Conservation (phyloP, 2,329 filamentous ascomycete genomes). For the Akanthomyces dipterigenus region DNA sequence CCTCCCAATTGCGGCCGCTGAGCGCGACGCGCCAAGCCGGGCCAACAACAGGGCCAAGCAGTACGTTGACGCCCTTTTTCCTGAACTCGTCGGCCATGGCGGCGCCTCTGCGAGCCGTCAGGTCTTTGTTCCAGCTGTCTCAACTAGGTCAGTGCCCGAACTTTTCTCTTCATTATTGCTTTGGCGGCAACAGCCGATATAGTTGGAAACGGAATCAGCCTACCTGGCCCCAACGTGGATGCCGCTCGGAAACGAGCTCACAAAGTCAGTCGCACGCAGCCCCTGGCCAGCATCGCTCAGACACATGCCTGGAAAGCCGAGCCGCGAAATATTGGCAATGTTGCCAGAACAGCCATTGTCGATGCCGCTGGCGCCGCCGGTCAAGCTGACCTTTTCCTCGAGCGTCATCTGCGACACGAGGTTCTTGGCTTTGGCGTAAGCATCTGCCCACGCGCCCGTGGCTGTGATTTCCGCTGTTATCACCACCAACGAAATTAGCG, state of each 20-base stretch:
- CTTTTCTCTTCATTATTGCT: too few relatives aligned
- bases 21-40: constrained; percentile 54
- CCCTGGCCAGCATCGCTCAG: constrained; percentile 39
- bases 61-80: constrained; percentile 70
- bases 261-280: constrained; percentile 35
- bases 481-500: not conserved
- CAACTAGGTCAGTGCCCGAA: not conserved
- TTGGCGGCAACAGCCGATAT: too few relatives aligned
- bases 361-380: constrained; percentile 55
- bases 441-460: constrained; percentile 58
- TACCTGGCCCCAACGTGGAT: constrained; percentile 34
- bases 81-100: constrained; percentile 73
- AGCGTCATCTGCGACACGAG: constrained; percentile 69
- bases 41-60: constrained; percentile 69
- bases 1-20: constrained; percentile 61
- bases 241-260: constrained; percentile 35
- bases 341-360: constrained; percentile 43
- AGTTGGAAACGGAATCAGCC: constrained; percentile 1
- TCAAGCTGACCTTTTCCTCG: constrained; percentile 72
- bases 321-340: constrained; percentile 30
- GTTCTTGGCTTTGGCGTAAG: constrained; percentile 58
- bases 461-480: constrained; percentile 49
- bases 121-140: constrained; percentile 60
- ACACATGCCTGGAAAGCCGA: constrained; percentile 39
- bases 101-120: constrained; percentile 60